Evolutionary conservation across 345 rosid species (phyloP).

Genomic region (Rubroshorea leprosula): DNA sequence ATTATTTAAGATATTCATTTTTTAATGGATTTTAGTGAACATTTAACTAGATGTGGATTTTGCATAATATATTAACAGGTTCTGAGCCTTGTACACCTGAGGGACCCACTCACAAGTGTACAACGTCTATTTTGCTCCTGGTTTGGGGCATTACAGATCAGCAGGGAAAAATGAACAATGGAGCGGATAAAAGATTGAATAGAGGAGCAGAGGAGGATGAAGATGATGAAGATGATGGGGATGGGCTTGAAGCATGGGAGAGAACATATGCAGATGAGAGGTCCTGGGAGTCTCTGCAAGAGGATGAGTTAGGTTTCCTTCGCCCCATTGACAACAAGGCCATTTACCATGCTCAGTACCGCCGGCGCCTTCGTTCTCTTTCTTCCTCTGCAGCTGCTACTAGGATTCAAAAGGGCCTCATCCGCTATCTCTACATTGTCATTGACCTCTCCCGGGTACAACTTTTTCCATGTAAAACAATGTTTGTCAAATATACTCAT

Average conservation of each 20-base stretch:
- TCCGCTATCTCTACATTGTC: slow-evolving; percentile 77
- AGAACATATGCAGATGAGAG: slow-evolving; percentile 70
- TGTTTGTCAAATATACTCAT: too few relatives aligned
- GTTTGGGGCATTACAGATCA: too few relatives aligned
- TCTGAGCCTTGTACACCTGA: too few relatives aligned
- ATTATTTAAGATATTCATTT: too few relatives aligned
- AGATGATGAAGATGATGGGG: slow-evolving; percentile 49
- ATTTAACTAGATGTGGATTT: too few relatives aligned
- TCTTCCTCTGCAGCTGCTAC: slow-evolving; percentile 47
- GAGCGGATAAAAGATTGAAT: slow-evolving; percentile 31
- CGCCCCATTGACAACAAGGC: slow-evolving; percentile 67
- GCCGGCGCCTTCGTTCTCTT: slow-evolving; percentile 58
- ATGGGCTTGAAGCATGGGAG: slow-evolving; percentile 71
- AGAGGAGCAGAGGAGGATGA: slow-evolving; percentile 55
- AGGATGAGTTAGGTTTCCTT: slow-evolving; percentile 80
- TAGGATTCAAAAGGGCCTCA: slow-evolving; percentile 90
- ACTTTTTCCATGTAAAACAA: neutral
- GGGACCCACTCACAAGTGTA: too few relatives aligned
- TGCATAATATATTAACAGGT: too few relatives aligned
- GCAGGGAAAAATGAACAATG: slow-evolving; percentile 34
- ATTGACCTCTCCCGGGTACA: slow-evolving; percentile 79
- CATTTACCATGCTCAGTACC: slow-evolving; percentile 45
- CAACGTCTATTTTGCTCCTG: too few relatives aligned
- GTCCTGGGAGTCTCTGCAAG: slow-evolving; percentile 88
- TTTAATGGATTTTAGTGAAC: too few relatives aligned